A percentile compares a stretch with the other conserved stretches of the same genome.
Evolutionary conservation across 1,284 basidiomycete genomes (phyloP).

Genomic region (Ceratobasidium sp.): DNA sequence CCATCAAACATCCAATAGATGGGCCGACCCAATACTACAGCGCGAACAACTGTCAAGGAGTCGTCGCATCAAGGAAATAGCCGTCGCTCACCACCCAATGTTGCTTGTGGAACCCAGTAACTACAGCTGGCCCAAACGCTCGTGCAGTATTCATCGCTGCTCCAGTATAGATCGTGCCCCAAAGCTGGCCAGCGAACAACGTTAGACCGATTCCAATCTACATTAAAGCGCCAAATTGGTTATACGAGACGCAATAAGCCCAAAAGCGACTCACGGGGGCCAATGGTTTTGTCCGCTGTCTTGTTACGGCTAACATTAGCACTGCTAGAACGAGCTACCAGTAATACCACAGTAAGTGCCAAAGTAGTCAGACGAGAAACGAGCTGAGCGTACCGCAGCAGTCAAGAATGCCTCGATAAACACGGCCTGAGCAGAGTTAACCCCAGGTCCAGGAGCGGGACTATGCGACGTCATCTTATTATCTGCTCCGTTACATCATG

Average conservation of each 20-base stretch:
- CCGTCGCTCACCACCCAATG: conserved; percentile 60
- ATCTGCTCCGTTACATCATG: too few relatives aligned
- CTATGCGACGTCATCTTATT: neutral
- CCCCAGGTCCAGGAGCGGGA: conserved; percentile 33
- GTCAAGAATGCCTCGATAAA: conserved; percentile 48
- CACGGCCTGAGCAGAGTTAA: conserved; percentile 45
- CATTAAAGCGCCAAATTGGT: neutral
- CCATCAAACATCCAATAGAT: conserved; percentile 56
- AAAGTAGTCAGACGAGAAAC: too few relatives aligned
- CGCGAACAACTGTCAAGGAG: neutral
- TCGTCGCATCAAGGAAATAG: neutral
- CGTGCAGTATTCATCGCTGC: conserved; percentile 79
- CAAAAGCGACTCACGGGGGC: conserved; percentile 60
- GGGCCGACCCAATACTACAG: conserved; percentile 56
- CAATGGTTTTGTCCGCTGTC: conserved; percentile 43
- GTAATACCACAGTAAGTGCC: conserved; percentile 53
- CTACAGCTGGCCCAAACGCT: conserved; percentile 80
- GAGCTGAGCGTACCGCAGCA: conserved; percentile 50
- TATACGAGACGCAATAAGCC: conserved; percentile 63
- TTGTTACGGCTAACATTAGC: conserved; percentile 58
- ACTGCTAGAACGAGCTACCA: conserved; percentile 70
- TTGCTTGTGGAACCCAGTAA: conserved; percentile 68
- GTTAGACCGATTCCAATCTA: conserved; percentile 80
- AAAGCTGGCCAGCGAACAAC: conserved; percentile 76
- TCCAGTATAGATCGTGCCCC: conserved; percentile 70